phyloP scores from a whole-genome alignment of 441 rosid genomes.

The Syzygium malaccense region DNA sequence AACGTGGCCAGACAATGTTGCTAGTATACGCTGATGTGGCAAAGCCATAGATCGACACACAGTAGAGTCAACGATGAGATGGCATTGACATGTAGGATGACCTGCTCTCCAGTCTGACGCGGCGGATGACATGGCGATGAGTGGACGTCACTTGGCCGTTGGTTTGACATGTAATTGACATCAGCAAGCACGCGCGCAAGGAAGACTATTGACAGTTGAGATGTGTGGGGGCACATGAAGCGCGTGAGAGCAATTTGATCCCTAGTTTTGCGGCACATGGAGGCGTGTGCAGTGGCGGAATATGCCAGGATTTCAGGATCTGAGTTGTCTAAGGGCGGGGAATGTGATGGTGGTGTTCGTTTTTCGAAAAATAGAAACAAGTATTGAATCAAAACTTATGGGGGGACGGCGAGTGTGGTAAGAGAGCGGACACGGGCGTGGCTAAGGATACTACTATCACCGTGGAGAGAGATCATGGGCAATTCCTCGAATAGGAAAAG shows the following conservation, averaged over 20 bases:
- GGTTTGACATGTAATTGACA: neutral
- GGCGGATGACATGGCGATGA: neutral
- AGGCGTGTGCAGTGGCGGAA: neutral
- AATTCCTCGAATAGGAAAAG: neutral
- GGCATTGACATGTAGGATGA: neutral
- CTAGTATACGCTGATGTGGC: neutral
- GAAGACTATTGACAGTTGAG: neutral
- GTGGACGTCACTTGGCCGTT: neutral
- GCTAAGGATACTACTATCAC: neutral
- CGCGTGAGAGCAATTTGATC: neutral
- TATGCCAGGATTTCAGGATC: neutral
- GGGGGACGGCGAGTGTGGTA: neutral
- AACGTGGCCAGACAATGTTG: neutral
- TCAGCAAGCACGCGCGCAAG: neutral
- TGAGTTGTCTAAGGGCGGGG: neutral
- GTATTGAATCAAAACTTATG: neutral
- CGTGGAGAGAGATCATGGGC: neutral
- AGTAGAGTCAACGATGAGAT: neutral
- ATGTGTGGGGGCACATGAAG: neutral
- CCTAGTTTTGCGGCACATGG: neutral
- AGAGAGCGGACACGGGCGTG: too few relatives aligned
- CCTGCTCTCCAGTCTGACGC: neutral
- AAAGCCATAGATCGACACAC: neutral
- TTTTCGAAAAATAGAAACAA: neutral
- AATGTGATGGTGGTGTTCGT: neutral